Evolutionary conservation across 2,329 filamentous ascomycete species (phyloP), one percentile per base, ranked within the genome.

Genomic region (Arthrobotrys megalospora): DNA sequence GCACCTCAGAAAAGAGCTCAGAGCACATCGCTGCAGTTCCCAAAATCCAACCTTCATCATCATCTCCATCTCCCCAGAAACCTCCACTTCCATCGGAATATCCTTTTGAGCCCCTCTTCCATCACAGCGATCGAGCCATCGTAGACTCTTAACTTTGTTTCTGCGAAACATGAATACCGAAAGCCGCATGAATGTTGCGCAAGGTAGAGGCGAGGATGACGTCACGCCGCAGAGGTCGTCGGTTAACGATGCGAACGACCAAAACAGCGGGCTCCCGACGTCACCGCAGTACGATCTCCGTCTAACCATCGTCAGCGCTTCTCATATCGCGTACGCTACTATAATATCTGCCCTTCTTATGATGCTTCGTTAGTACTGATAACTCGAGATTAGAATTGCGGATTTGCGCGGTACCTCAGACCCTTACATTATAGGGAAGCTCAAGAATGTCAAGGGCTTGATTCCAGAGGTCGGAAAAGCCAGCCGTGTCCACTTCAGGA

Each of bases 401-500:
- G 76, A 79, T 47, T 21, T 79, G 10, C 62, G 66, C 10, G 76
- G 76, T 5, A 75, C 28, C 3, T 79, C 76, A 6, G 69, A 79
- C 45, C 62, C 64, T 14, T 79, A 79, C 53, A 55, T 70, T n/a
- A 79, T 79, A 28, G 76, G 69, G 10, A 79, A 79, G 58, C 12
- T 79, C 16, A 79, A 79, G 24, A 79, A 79, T 16, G 55, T 69
- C 28, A 79, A 79, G 41, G 76, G 76, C 3, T 34, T 79, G 6
- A 45, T 75, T 2, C 67, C 60, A 32, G 34, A 64, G 10, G 65
- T 52, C 6, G 43, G 62, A n/a, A 70, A 79, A 28, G 67, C 76
- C 6, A 69, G 63, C 8, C 62, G 69, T 14, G 32, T 69, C 7
- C 69, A 79, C 41, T 79, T 79, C 48, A 58, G 76, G 24, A 79